Evolutionary conservation across 1,284 basidiomycete genomes (phyloP), one percentile per base, ranked within the genome.

Genomic region (Trichosporon faecale): DNA sequence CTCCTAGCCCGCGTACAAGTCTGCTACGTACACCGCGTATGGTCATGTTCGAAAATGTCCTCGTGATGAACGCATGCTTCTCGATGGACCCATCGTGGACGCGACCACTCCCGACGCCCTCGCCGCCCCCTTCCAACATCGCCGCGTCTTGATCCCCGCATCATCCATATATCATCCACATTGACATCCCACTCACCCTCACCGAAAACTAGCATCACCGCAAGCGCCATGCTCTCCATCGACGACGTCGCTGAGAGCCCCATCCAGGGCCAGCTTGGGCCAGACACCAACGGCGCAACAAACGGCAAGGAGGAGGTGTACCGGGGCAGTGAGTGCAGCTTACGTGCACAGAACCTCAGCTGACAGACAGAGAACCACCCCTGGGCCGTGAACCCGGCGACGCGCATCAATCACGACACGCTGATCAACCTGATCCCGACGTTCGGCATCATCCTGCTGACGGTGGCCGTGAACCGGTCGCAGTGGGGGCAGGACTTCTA

Each of bases 361-460:
- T 69, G 46, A 69, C 68, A 7, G 1, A 0, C 70, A 73, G 72
- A 73, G 66, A 65, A 71, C 29, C 72, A 73, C 66, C 57, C 65
- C 18, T 73, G 68, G 68, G 72, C 64, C 18, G 27, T 66, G 21
- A 40, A 63, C 2, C 64, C 70, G 2, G 14, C 65, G 9, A 66
- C 70, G 23, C 72, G 72, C 25, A 18, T 61, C 16, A 73, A 73
- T 70, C 65, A 68, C 52, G 61, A 70, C 35, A 61, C 40, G 9
- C 5, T 33, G 16, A 63, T 63, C 40, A 66, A 66, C 57, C 40
- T 66, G 29, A 33, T 66, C 31, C 65, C 60, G 8, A 69, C 68
- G n/a, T 14, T 69, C 25, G 68, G 68, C 12, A 40, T 69, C 21
- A 69, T 69, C 68, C 14, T 64, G 25, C 65, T 70, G 7, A 67